Evolutionary conservation across 495 filamentous ascomycete genomes (phyloP).

Genomic region (Glutinoglossum americanum): DNA sequence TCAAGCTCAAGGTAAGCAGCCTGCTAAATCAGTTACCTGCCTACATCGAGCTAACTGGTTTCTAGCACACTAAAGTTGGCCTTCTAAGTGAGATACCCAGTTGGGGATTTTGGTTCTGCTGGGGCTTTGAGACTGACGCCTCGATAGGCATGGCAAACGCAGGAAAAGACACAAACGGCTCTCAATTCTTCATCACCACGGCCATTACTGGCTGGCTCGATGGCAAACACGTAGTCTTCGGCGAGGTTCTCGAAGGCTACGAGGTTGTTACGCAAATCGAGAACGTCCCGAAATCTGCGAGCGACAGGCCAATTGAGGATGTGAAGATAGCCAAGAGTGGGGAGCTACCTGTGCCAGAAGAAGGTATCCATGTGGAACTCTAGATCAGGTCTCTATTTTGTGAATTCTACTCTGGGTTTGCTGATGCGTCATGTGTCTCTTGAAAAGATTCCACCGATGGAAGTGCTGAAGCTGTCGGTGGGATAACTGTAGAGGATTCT

Average conservation of each 20-base stretch:
- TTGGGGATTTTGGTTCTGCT: not conserved
- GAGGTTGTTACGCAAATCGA: conserved; percentile 81
- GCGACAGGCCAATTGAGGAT: conserved; percentile 50
- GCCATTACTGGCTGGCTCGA: conserved; percentile 70
- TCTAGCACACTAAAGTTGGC: conserved; percentile 38
- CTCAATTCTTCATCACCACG: conserved; percentile 95
- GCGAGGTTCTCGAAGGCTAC: conserved; percentile 79
- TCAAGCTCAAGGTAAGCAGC: conserved; percentile 56
- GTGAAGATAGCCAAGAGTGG: conserved; percentile 91
- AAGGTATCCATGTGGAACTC: conserved; percentile 98
- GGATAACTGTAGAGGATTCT: conserved; percentile 6
- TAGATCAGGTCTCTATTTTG: conserved; percentile 29
- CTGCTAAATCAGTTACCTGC: not conserved
- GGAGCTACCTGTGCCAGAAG: conserved; percentile 65
- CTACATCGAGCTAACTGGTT: not conserved
- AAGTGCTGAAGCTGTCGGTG: not conserved
- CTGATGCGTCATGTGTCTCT: conserved; percentile 17
- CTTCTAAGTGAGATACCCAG: conserved; percentile 29
- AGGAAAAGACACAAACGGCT: conserved; percentile 94
- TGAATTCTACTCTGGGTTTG: conserved; percentile 14
- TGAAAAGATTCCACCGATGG: conserved; percentile 12
- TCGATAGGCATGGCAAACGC: conserved; percentile 82
- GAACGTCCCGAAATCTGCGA: conserved; percentile 42
- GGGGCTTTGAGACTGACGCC: conserved; percentile 24
- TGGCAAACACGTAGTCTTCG: conserved; percentile 77